These are phyloP conservation scores for Fusarium nanum DNA, from an alignment of 2,329 filamentous ascomycete genomes.

Conservation along the genomic window DNA sequence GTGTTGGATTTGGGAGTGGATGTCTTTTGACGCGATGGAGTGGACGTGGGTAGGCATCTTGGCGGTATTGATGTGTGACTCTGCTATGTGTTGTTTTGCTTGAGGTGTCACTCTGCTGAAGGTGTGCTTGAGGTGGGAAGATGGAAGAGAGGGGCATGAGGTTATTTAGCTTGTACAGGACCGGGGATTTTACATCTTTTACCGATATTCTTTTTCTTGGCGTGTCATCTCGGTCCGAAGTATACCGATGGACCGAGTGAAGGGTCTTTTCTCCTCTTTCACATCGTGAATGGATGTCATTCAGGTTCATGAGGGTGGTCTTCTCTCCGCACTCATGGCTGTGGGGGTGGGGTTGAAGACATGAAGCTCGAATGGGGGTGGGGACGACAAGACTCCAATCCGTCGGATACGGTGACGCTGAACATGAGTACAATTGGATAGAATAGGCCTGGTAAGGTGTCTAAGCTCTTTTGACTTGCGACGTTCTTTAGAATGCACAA, in stretches of 20 bases:
- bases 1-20: constrained; percentile 69
- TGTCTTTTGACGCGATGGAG: constrained; percentile 59
- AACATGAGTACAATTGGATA: no score
- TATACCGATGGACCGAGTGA: constrained; percentile 16
- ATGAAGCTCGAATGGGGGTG: no score
- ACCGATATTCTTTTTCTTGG: constrained; percentile 3
- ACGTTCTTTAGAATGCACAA: no score
- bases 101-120: no score
- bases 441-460: no score
- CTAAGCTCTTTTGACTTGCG: no score
- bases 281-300: neutral
- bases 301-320: neutral
- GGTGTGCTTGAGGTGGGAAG: neutral
- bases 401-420: no score
- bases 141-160: neutral
- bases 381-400: no score
- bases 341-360: constrained; percentile 33
- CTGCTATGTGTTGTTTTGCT: no score
- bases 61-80: no score
- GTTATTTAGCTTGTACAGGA: constrained; percentile 13
- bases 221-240: constrained; percentile 34
- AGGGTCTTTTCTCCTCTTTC: neutral
- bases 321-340: constrained; percentile 37
- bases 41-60: constrained; percentile 54
- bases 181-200: constrained; percentile 1